Base-by-base conservation (phyloP, 805 yeast species). In the Candida germanica region DNA sequence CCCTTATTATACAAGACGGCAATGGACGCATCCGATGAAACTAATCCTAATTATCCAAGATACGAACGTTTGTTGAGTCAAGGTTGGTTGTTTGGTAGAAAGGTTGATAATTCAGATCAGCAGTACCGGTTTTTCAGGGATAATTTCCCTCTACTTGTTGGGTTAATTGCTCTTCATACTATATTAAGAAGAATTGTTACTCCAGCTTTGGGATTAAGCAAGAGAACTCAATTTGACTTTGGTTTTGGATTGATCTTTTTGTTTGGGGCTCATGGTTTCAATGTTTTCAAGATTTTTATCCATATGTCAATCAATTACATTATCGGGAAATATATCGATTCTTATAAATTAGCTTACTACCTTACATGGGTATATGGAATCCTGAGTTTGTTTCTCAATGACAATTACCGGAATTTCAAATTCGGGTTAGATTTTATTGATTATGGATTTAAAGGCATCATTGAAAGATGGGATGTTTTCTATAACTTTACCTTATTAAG, bases 381-480 rank as follows among this genome's bases (percentile, higher is more conserved):
- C n/a, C 73, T 69, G 5, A 69, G 89, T 0, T 65, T 93, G 21
- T 87, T 93, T 54, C 52, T 87, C 34, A 93, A 93, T 54, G 95
- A 86, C 49, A 65, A 62, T 35, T 78, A 69, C 42, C 69, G 88
- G 35, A 67, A 73, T 14, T 69, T 71, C 40, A 73, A 73, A 15
- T 71, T 74, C 31, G 80, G 76, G 0, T 56, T 85, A n/a, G 54
- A 66, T 0, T 61, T 73, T 24, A 57, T 85, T 48, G 95, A 87
- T 50, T 48, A 61, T 18, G 72, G 74, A 0, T 82, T 75, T 48
- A 72, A 73, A 31, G 97, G 98, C 1, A 72, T 89, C 10, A 80
- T 93, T 42, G 70, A 79, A 12, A 73, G 98, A 49, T 93, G 99
- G 99, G 97, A 93, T 54, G 97, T 93, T 3, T 87, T 85, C 49